These are phyloP conservation scores for Fusarium pininemorale DNA, from an alignment of 2,329 filamentous ascomycete species.

Conservation along the genomic window DNA sequence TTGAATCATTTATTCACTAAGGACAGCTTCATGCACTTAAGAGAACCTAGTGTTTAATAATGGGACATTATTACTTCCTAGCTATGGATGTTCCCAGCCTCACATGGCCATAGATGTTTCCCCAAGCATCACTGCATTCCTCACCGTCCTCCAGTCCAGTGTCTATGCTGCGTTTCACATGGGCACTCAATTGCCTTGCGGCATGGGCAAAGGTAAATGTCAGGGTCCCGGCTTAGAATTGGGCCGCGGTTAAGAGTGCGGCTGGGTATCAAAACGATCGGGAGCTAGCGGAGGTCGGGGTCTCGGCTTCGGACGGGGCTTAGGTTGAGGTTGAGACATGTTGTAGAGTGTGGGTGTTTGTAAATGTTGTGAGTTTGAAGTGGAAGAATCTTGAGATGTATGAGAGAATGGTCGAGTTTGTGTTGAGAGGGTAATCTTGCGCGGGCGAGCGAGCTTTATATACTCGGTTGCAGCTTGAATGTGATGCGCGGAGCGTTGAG, in stretches of 20 bases:
- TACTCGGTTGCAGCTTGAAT: accelerated
- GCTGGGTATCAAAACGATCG: neutral
- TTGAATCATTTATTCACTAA: accelerated
- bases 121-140: accelerated
- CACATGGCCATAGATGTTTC: no score
- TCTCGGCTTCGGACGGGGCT: neutral
- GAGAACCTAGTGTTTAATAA: accelerated
- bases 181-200: accelerated
- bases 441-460: neutral
- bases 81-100: no score
- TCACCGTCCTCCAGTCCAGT: accelerated
- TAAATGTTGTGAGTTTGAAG: accelerated
- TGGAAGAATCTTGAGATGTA: accelerated
- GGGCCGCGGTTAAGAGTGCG: neutral
- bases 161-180: accelerated
- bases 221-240: no score
- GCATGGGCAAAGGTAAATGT: no score
- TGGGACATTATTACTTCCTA: neutral
- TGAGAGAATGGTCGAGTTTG: neutral
- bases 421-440: accelerated
- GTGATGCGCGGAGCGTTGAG: no score
- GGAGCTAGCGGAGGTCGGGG: neutral
- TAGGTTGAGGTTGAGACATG: neutral
- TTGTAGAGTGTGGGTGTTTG: accelerated
- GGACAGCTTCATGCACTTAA: accelerated